Base-by-base conservation (phyloP, 805 yeast species). In the Hanseniaspora lachancei region DNA sequence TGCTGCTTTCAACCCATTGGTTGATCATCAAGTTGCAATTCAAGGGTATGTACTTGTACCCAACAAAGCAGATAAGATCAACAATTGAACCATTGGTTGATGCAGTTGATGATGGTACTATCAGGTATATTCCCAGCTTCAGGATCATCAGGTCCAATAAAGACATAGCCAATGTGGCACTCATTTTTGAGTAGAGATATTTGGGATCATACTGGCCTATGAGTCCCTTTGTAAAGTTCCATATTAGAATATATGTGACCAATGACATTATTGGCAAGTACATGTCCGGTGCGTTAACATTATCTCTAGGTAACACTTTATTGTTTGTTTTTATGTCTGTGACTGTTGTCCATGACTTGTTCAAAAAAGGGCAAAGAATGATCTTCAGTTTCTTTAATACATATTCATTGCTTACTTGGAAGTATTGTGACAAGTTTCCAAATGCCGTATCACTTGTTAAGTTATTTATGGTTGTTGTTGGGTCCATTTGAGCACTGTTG, bases 211-310 rank as follows among this genome's bases (percentile, higher is more conserved):
- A 93, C 34, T 82, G 82, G 29, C 95, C 96, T 57, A 81, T 78
- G 54, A 91, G 70, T 12, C 98, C 99, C 57, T 86, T 85, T 60
- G 85, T 77, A 23, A 85, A 76, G 2, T 96, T 91, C 78, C 91
- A 81, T 39, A 87, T 75, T 58, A 93, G 72, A 51, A 91, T 82
- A 64, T 89, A 89, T 0, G 97, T 88, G 50, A 88, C 79, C 63
- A 85, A 78, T 1, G 96, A 86, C 97, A 95, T 93, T 58, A 86
- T 59, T 6, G 99, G 99, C 55, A 93, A 86, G 69, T 93, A 93
- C 73, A 93, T 77, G 67, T 93, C 99, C 2, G 98, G 98, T 0
- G 97, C 95, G 64, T 95, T 93, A 57, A 84, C 75, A 66, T 93
- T 98, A 59, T 85, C 86, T 47, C 77, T 70, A 16, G 99, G 80